Conservation (phyloP, 305 asterid species). For the Coffea humblotiana region DNA sequence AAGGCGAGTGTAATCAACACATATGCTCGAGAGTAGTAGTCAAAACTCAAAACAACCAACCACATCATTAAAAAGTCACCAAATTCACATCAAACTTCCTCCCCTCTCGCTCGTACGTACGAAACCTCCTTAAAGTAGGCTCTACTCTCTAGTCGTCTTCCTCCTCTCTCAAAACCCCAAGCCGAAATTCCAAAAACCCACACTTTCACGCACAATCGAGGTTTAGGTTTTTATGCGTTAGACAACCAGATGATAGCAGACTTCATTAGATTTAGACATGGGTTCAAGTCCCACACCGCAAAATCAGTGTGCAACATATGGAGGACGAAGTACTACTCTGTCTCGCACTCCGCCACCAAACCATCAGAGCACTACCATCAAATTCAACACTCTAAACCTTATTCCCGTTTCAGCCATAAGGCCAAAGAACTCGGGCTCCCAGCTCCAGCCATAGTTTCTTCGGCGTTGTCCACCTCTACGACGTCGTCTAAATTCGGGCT, state of each 20-base stretch:
- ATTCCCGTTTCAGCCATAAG: constrained; percentile 46
- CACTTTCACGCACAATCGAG: neutral
- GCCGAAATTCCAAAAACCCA: neutral
- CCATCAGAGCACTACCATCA: constrained; percentile 26
- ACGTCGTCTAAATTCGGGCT: constrained; percentile 40
- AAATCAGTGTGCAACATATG: constrained; percentile 17
- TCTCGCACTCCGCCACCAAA: constrained; percentile 3
- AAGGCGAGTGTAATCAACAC: neutral
- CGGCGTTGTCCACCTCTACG: constrained; percentile 33
- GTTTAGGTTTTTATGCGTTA: neutral
- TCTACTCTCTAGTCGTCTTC: neutral
- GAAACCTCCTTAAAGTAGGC: neutral
- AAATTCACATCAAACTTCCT: neutral
- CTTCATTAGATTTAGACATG: constrained; percentile 28
- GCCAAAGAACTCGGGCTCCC: constrained; percentile 32
- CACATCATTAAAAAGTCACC: neutral
- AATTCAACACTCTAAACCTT: constrained; percentile 36
- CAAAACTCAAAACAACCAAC: neutral
- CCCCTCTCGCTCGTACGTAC: neutral
- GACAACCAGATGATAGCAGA: constrained; percentile 11
- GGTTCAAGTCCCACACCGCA: constrained; percentile 20
- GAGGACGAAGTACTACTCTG: constrained; percentile 15
- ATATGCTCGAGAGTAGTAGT: neutral
- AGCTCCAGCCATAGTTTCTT: constrained; percentile 24
- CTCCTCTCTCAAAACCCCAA: neutral